phyloP scores from a whole-genome alignment of 345 rosid genomes.

The Adansonia digitata region DNA sequence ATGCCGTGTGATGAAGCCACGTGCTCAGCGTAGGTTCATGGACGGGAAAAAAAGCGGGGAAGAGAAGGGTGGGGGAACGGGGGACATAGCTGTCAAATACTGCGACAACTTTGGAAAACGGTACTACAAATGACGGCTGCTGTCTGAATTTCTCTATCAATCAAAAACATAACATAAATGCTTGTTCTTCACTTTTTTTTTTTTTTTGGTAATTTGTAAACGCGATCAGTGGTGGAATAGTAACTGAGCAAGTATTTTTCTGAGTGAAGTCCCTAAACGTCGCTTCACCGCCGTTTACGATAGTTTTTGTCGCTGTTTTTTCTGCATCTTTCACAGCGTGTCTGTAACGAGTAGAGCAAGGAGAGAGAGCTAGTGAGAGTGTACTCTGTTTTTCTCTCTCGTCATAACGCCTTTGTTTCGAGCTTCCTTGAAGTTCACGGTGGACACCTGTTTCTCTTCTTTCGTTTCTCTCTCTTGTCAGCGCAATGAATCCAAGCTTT shows the following conservation, averaged over 20 bases:
- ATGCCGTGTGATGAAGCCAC: background rate
- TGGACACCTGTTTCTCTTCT: conserved; percentile 44
- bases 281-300: conserved; percentile 63
- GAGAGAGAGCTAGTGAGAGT: background rate
- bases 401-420: conserved; percentile 45
- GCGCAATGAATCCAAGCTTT: conserved; percentile 10
- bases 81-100: conserved; percentile 1
- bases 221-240: background rate
- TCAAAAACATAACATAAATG: too few relatives aligned
- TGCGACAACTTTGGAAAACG: conserved; percentile 34
- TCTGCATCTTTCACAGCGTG: conserved; percentile 14
- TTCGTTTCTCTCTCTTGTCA: too few relatives aligned
- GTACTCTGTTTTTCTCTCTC: conserved; percentile 32
- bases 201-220: background rate
- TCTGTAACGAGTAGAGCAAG: background rate
- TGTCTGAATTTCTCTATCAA: background rate
- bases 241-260: background rate
- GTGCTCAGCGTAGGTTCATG: background rate
- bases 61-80: background rate
- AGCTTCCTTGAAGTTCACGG: conserved; percentile 66
- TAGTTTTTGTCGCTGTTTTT: conserved; percentile 6
- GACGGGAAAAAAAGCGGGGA: background rate
- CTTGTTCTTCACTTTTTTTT: too few relatives aligned
- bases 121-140: too few relatives aligned
- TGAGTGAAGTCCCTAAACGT: conserved; percentile 33